Conservation (phyloP, 202 grass and related monocot genomes). For the Carex arenaria region DNA sequence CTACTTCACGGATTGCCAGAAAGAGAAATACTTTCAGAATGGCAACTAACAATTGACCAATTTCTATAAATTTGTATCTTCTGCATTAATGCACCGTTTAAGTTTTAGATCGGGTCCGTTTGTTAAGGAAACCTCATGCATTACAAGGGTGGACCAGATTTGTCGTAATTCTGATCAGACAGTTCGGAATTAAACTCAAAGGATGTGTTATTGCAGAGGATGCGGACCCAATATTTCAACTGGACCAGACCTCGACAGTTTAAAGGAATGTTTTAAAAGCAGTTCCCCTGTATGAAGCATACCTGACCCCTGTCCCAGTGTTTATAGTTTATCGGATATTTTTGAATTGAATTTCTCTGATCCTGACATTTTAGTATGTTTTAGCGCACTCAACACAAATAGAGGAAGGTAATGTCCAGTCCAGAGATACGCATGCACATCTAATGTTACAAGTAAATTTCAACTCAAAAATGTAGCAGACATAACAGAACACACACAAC, state of each 20-base stretch:
- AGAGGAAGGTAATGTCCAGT: not conserved
- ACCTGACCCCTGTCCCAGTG: not conserved
- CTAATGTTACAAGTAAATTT: slow-evolving; percentile 16
- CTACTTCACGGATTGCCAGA: not conserved
- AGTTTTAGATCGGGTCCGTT: too few relatives aligned
- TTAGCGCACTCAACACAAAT: not conserved
- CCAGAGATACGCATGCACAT: not conserved
- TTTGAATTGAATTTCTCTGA: not conserved
- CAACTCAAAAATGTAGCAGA: slow-evolving; percentile 22
- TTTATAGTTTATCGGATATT: not conserved
- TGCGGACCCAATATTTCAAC: too few relatives aligned
- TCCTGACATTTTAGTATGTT: not conserved
- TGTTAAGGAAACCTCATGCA: too few relatives aligned
- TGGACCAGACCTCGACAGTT: not conserved
- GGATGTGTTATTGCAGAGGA: too few relatives aligned
- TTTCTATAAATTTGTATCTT: not conserved
- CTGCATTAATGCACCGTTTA: too few relatives aligned
- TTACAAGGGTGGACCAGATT: too few relatives aligned
- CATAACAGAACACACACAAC: slow-evolving; percentile 7
- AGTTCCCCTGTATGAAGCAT: not conserved
- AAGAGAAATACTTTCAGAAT: not conserved
- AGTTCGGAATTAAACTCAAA: too few relatives aligned
- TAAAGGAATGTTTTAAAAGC: not conserved
- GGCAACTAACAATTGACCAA: not conserved
- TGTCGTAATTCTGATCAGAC: too few relatives aligned